Evolutionary conservation across 768 basidiomycete species (phyloP), one percentile per base, ranked within the genome.

Genomic region (Sarcodon sp.): DNA sequence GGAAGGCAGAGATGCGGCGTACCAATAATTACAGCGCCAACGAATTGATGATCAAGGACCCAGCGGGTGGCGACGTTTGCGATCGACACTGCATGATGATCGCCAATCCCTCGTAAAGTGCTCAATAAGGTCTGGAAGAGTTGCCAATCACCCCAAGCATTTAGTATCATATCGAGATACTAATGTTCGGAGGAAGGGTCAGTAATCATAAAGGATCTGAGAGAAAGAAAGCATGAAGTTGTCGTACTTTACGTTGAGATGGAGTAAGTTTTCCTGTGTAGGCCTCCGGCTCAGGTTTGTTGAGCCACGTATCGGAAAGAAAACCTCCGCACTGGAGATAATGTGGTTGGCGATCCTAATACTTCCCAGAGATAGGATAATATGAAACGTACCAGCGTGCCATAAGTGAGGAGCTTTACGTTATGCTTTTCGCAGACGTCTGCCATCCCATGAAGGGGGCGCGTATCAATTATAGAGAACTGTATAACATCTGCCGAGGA

Each of bases 111-210:
- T 16, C 77, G 73, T 33, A 90, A 69, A 36, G 74, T 71, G 16
- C 57, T 47, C 37, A 90, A 65, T 0, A 90, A 71, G 0, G 64
- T 56, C 57, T 88, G 87, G 62, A 90, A 88, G 27, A 88, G 72
- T 7, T 66, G 54, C 87, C 87, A 90, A 44, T 62, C 70, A 2
- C 87, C 87, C 87, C 87, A 90, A 0, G 75, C 83, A 53, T 75
- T 77, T 44, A 83, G 57, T 52, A 90, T 89, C 69, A 87, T 78
- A 55, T 90, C 87, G 43, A 88, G 77, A 60, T 89, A 90, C 87
- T 89, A 53, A 7, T 13, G 15, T 34, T 16, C 21, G 18, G 21
- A 31, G 44, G 27, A 10, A 15, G 43, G 37, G n/a, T 36, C 34
- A 16, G 43, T 15, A 32, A 50, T 21, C 13, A 36, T 31, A 34